These are phyloP conservation scores for Amphichorda felina DNA, from an alignment of 2,329 filamentous ascomycete species.

Conservation along the genomic window DNA sequence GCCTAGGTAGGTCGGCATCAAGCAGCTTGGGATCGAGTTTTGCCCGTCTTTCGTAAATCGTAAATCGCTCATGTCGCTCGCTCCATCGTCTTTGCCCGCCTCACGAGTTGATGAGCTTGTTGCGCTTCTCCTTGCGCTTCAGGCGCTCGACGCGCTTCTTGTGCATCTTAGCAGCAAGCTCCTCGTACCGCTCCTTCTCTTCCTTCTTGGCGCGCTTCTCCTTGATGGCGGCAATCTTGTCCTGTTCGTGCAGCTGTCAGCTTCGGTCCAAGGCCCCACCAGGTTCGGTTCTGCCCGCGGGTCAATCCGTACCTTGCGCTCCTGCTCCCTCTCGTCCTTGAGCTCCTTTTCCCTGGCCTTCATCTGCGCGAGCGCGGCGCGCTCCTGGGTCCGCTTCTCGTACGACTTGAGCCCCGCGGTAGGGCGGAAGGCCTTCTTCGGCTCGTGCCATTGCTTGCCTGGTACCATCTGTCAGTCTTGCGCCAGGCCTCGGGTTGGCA, in stretches of 20 bases:
- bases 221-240: slow-evolving; percentile 66
- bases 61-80: slow-evolving; percentile 5
- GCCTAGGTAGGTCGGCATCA: no score
- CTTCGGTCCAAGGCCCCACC: background rate
- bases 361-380: slow-evolving; percentile 58
- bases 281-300: background rate
- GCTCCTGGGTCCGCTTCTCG: slow-evolving; percentile 60
- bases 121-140: slow-evolving; percentile 94
- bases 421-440: slow-evolving; percentile 78
- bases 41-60: slow-evolving; percentile 14
- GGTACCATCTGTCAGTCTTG: slow-evolving; percentile 2
- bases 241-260: slow-evolving; percentile 31
- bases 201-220: slow-evolving; percentile 82
- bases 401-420: slow-evolving; percentile 67
- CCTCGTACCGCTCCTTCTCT: slow-evolving; percentile 84
- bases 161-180: slow-evolving; percentile 97
- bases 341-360: slow-evolving; percentile 93
- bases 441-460: slow-evolving; percentile 93
- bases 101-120: slow-evolving; percentile 64
- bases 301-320: slow-evolving; percentile 66
- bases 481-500: no score
- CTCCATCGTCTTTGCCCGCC: slow-evolving; percentile 1
- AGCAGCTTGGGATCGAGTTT: no score
- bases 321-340: slow-evolving; percentile 91
- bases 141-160: slow-evolving; percentile 84